phyloP scores from a whole-genome alignment of 2,329 filamentous ascomycete species.

The Trematosphaeria pertusa region DNA sequence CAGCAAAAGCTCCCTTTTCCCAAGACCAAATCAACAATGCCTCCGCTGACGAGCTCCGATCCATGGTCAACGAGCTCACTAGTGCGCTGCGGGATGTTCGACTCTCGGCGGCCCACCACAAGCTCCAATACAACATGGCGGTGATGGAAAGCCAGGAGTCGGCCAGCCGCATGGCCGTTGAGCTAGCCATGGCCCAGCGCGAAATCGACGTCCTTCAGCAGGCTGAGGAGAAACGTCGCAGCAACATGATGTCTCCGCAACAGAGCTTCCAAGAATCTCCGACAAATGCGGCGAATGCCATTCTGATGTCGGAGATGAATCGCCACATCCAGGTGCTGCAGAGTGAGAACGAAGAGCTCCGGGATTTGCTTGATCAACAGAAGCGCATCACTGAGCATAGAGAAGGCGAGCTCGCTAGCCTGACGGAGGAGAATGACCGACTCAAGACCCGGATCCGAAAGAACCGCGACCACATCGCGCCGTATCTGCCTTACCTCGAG shows the following conservation, averaged over 20 bases:
- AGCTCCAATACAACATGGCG: conserved; percentile 85
- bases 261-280: conserved; percentile 61
- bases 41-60: conserved; percentile 59
- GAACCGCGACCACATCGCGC: conserved; percentile 84
- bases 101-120: conserved; percentile 87
- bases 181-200: conserved; percentile 87
- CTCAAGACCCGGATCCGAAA: conserved; percentile 85
- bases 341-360: conserved; percentile 69
- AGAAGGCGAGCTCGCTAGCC: conserved; percentile 71
- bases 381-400: conserved; percentile 81
- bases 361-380: conserved; percentile 71
- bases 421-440: conserved; percentile 78
- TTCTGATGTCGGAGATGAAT: conserved; percentile 56
- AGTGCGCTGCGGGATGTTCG: conserved; percentile 69
- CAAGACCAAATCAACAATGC: conserved; percentile 61
- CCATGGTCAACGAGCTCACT: conserved; percentile 61
- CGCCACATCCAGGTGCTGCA: conserved; percentile 69
- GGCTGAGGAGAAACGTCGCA: conserved; percentile 71
- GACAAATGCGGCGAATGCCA: conserved; percentile 62
- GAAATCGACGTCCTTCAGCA: conserved; percentile 85
- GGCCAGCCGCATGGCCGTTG: conserved; percentile 84
- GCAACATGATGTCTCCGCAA: conserved; percentile 60
- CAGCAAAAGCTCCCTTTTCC: conserved; percentile 53
- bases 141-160: conserved; percentile 85
- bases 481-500: conserved; percentile 45